phyloP scores from a whole-genome alignment of 1,139 yeast species.

The Geotrichum fermentans region DNA sequence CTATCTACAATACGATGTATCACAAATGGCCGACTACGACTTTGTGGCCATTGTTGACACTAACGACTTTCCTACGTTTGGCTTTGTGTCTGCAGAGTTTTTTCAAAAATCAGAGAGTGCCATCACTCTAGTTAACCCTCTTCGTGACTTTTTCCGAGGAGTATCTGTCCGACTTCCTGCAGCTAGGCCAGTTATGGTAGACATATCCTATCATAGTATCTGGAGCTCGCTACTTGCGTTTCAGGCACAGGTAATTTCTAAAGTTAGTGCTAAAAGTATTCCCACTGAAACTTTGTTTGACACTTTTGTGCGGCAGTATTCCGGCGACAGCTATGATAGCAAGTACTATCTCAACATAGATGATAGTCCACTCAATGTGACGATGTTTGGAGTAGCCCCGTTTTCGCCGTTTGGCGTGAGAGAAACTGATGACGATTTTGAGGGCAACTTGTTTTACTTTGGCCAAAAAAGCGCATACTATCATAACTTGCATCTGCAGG shows the following conservation, averaged over 20 bases:
- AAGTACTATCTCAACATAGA: slow-evolving; percentile 62
- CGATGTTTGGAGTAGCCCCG: slow-evolving; percentile 75
- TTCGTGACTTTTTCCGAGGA: slow-evolving; percentile 27
- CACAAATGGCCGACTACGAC: slow-evolving; percentile 41
- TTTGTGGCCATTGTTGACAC: slow-evolving; percentile 45
- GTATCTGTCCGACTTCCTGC: slow-evolving; percentile 39
- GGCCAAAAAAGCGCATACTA: slow-evolving; percentile 20
- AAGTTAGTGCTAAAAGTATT: too few species aligned
- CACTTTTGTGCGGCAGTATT: slow-evolving; percentile 67
- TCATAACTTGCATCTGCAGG: slow-evolving; percentile 36
- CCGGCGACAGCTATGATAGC: slow-evolving; percentile 63
- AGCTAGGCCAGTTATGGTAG: slow-evolving; percentile 46
- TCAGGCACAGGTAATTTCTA: slow-evolving; percentile 34
- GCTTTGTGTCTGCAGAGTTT: slow-evolving; percentile 32
- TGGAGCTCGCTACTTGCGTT: slow-evolving; percentile 63
- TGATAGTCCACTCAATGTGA: slow-evolving; percentile 35
- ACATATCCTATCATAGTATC: slow-evolving; percentile 50
- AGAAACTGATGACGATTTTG: slow-evolving; percentile 21
- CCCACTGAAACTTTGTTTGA: slow-evolving; percentile 40
- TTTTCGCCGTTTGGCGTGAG: slow-evolving; percentile 53
- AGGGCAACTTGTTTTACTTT: slow-evolving; percentile 17
- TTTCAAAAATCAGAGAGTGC: slow-evolving; percentile 35
- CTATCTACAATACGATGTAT: slow-evolving; percentile 41
- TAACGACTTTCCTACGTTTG: slow-evolving; percentile 28
- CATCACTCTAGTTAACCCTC: slow-evolving; percentile 28